Evolutionary conservation across 305 asterid genomes (phyloP).

Genomic region (Withania somnifera): DNA sequence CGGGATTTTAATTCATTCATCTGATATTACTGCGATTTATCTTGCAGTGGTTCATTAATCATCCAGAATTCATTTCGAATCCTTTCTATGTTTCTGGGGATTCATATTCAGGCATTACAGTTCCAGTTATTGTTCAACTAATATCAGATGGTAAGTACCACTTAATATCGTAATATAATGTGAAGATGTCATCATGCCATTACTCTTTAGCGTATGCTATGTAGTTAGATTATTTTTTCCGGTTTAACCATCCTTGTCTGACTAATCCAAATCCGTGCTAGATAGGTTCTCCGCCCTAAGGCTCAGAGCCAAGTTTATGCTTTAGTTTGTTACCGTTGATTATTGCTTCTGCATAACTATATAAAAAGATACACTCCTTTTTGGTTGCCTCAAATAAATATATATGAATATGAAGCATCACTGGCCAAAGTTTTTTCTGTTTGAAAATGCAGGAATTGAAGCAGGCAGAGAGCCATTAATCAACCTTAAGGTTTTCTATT

Average conservation of each 20-base stretch:
- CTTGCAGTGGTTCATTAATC: conserved; percentile 5
- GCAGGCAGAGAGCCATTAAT: conserved; percentile 5
- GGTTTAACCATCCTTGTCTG: not conserved
- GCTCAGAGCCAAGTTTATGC: not conserved
- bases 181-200: not conserved
- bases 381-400: no score
- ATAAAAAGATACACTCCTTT: not conserved
- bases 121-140: conserved; percentile 7
- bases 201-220: not conserved
- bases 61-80: conserved; percentile 1
- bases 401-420: not conserved
- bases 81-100: conserved; percentile 10
- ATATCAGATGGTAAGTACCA: conserved; percentile 3
- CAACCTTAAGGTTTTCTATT: conserved; percentile 2
- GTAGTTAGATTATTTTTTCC: not conserved
- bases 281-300: no score
- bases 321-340: not conserved
- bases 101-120: conserved; percentile 10
- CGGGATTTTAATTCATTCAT: not conserved
- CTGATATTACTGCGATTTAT: not conserved
- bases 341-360: not conserved
- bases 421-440: not conserved
- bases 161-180: not conserved
- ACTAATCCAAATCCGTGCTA: not conserved
- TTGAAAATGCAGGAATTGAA: conserved; percentile 7